Base-by-base conservation (phyloP, 257 asterid species). In the Marsdenia floribunda region DNA sequence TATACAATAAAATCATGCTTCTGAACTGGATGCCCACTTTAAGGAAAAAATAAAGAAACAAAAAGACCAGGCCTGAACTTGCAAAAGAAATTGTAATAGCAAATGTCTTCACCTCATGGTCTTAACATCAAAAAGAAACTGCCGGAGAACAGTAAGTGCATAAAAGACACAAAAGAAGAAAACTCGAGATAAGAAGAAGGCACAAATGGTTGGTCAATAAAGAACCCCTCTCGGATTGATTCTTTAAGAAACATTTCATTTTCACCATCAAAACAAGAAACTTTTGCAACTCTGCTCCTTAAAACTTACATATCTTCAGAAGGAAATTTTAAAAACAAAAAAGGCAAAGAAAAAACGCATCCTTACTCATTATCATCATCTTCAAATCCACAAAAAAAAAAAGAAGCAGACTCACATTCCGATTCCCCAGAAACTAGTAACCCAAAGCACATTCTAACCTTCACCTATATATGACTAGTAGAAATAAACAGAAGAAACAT, bases 321-420 rank as follows among this genome's bases (percentile, higher is more conserved):
- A 14, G 26, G 59, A 5, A 52, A 46, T 29, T 26, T 16, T 16
- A 65, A n/a, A 21, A 55, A 11, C 4, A 69, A 57, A 64, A 64
- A 3, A 15, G 13, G 21, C 3, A 18, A 64, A 4, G 15, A 64
- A 19, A 64, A 65, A 47, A 18, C 50, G 6, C 33, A 61, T 70
- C 67, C 71, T 61, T 71, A 50, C 37, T 8, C 76, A 49, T 47
- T 69, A 29, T 29, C 75, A n/a, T 58, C 63, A 46, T 4, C 21
- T 67, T 44, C 70, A 76, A 82, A 82, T 78, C 85, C 70, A 83
- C 63, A 71, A 7, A 44, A 59, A 70, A 72, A 52, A 71, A 7
- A 44, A 59, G 66, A 72, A 52, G 50, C 78, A 71, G 6, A 60
- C 24, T 47, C 47, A 33, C 78, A 76, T 66, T 73, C 77, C 64